Percentiles rank a stretch among this genome's conserved stretches.
These are phyloP conservation scores for Aquilaria sinensis DNA, from an alignment of 345 rosid species.

Conservation along the genomic window DNA sequence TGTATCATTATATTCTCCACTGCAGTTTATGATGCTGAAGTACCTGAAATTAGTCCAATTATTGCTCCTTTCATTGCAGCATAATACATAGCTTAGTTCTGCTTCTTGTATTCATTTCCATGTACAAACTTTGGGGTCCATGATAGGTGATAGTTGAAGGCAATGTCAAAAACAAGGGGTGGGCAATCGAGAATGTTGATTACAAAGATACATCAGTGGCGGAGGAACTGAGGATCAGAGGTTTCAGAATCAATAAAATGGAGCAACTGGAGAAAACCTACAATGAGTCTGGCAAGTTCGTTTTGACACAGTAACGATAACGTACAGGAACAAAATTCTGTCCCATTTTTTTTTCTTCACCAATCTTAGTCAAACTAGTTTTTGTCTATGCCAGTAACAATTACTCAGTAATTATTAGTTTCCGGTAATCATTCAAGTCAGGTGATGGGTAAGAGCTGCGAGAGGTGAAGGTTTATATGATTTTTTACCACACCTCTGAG, in stretches of 20 bases:
- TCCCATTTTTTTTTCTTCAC: too few species aligned
- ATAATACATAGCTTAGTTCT: neutral
- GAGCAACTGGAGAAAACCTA: constrained; percentile 65
- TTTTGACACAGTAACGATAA: constrained; percentile 26
- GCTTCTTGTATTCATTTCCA: neutral
- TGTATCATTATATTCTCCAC: too few species aligned
- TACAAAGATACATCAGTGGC: constrained; percentile 60
- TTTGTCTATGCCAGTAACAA: too few species aligned
- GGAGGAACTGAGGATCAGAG: constrained; percentile 76
- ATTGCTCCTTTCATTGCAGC: neutral
- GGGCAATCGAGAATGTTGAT: constrained; percentile 68
- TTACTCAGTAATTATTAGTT: too few species aligned
- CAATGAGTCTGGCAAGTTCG: constrained; percentile 45
- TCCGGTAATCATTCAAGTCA: too few species aligned
- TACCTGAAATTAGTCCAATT: neutral
- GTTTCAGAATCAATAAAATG: constrained; percentile 60
- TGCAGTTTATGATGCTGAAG: too few species aligned
- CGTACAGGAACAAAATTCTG: too few species aligned
- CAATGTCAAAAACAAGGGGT: constrained; percentile 65
- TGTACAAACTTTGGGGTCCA: neutral
- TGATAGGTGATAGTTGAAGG: constrained; percentile 67
- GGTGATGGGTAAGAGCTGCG: too few species aligned
- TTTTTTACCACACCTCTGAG: too few species aligned
- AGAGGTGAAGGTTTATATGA: too few species aligned
- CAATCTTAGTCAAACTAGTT: too few species aligned